These are phyloP conservation scores for Zhuliangozyma blackwelliae DNA, from an alignment of 1,139 yeast species.

Conservation along the genomic window DNA sequence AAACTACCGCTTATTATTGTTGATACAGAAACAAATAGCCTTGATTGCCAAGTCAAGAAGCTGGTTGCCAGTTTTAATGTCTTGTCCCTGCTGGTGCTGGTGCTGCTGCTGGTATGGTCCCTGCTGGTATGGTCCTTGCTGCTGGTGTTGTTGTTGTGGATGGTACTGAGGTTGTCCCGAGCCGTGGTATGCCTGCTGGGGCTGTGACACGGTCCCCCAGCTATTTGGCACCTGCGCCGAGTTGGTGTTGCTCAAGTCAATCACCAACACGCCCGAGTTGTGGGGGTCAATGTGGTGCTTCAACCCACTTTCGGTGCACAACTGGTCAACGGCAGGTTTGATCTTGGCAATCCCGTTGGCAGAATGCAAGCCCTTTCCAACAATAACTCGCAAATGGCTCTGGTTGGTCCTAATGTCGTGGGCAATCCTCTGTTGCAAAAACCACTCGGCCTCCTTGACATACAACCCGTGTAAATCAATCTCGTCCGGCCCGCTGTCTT, in stretches of 20 bases:
- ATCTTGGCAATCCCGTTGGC: slow-evolving; percentile 77
- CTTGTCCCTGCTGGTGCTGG: slow-evolving; percentile 1
- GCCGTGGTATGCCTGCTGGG: slow-evolving; percentile 27
- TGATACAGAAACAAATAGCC: slow-evolving; percentile 31
- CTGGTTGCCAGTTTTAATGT: slow-evolving; percentile 16
- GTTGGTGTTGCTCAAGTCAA: slow-evolving; percentile 47
- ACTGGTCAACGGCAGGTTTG: slow-evolving; percentile 81
- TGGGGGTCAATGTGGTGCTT: slow-evolving; percentile 58
- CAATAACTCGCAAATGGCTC: slow-evolving; percentile 60
- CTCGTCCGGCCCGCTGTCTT: slow-evolving; percentile 79
- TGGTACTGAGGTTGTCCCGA: slow-evolving; percentile 25
- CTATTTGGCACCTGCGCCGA: slow-evolving; percentile 46
- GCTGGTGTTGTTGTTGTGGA: slow-evolving; percentile 19
- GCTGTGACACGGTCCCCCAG: slow-evolving; percentile 39
- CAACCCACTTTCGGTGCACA: slow-evolving; percentile 65
- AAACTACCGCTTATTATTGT: slow-evolving; percentile 3
- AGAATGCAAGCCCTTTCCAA: slow-evolving; percentile 93
- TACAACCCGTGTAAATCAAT: slow-evolving; percentile 90
- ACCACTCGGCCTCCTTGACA: slow-evolving; percentile 82
- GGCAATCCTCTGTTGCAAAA: slow-evolving; percentile 68
- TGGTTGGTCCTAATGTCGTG: slow-evolving; percentile 63
- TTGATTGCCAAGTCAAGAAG: slow-evolving; percentile 28
- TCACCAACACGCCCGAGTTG: slow-evolving; percentile 76
- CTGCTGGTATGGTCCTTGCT: slow-evolving; percentile 16
- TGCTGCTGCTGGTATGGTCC: slow-evolving; percentile 11